phyloP scores from a whole-genome alignment of 2,329 filamentous ascomycete species.

The Cercospora sp. region DNA sequence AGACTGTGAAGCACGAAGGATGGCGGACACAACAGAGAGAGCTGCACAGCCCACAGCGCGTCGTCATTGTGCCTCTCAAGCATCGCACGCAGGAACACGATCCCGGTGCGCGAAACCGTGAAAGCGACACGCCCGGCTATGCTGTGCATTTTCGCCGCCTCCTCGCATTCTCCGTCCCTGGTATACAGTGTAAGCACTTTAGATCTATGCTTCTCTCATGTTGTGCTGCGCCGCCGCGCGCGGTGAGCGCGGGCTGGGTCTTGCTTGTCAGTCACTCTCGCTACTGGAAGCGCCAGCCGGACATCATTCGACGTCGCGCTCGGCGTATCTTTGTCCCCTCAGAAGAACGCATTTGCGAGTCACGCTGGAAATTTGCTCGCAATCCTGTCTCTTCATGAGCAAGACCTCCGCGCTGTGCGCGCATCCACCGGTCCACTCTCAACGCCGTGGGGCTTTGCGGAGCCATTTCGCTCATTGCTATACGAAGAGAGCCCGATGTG shows the following conservation, averaged over 20 bases:
- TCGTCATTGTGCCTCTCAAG: neutral
- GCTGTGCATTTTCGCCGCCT: neutral
- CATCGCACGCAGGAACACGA: neutral
- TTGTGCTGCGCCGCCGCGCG: neutral
- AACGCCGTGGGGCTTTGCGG: neutral
- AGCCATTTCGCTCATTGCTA: neutral
- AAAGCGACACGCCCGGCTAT: neutral
- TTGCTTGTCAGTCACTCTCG: neutral
- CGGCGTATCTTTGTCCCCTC: neutral
- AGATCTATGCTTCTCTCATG: conserved; percentile 1
- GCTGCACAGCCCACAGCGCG: neutral
- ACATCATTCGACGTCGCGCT: neutral
- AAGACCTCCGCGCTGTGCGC: neutral
- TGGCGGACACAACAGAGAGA: neutral
- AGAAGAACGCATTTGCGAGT: neutral
- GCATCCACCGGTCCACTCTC: neutral
- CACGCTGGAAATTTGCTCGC: neutral
- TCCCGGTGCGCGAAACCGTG: neutral
- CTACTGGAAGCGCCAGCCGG: neutral
- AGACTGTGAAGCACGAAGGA: conserved; percentile 1
- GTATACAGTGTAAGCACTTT: neutral
- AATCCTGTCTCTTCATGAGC: neutral
- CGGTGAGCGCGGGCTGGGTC: neutral
- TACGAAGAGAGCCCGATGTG: neutral
- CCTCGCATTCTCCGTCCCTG: neutral